Evolutionary conservation across 371 early-diverging fungal genomes (phyloP), one percentile per base, ranked within the genome.

Genomic region (Mucor mucedo): DNA sequence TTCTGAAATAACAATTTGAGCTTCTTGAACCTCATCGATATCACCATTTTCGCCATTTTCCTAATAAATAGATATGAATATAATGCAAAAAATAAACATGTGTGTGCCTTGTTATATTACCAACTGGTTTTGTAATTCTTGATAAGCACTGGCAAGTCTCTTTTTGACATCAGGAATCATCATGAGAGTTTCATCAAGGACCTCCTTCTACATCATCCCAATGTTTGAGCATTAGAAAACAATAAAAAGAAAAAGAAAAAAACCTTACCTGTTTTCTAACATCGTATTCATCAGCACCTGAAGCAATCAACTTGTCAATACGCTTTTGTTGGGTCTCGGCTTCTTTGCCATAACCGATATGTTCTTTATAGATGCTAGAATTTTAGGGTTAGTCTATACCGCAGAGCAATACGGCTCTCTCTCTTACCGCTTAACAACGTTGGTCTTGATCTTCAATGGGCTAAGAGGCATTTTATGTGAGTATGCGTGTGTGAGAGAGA

Each of bases 161-260:
- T 77, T 75, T 45, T 89, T 78, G 50, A 86, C 77, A 65, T 91
- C 92, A 14, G 91, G 93, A 44, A 93, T 84, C 90, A 93, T 93
- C 53, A 79, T 76, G 29, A 71, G 62, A 5, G 92, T 91, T 60
- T 93, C 93, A 2, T 85, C 88, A 41, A 93, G 79, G 3, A 93
- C 93, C 65, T 91, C 92, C 61, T 84, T 79, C 89, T 91, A 63
- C 16, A 3, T 13, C 47, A 14, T 45, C 3, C 7, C 13, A 16
- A 45, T 13, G n/a, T 45, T 16, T 21, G 2, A 28, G 42, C 21
- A 21, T 21, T 21, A 21, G 21, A 21, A 21, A 21, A 21, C 21
- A 21, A 21, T 21, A 21, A 21, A 21, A 21, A 21, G 21, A 21
- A 21, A 21, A 21, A 21, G 21, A 21, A 21, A 21, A 3, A 27